These are phyloP conservation scores for Thielaviopsis musarum DNA, from an alignment of 2,329 filamentous ascomycete genomes.

Conservation along the genomic window DNA sequence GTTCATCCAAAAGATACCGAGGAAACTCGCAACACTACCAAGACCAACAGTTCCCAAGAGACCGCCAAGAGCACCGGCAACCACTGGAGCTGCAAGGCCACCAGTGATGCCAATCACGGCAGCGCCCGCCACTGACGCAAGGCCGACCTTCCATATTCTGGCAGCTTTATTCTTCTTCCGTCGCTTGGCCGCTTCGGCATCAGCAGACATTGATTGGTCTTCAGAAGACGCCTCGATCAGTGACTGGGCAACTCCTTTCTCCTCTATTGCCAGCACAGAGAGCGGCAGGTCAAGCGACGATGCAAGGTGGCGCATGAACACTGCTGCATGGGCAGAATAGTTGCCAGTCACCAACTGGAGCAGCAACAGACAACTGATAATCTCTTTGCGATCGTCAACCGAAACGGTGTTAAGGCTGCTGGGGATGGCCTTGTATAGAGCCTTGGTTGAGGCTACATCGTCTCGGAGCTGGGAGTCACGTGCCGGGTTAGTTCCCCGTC, in stretches of 20 bases:
- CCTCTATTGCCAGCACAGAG: conserved; percentile 46
- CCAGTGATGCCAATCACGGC: conserved; percentile 83
- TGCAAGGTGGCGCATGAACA: conserved; percentile 49
- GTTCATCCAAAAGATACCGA: conserved; percentile 76
- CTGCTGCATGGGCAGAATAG: conserved; percentile 58
- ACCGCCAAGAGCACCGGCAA: conserved; percentile 71
- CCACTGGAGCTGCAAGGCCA: conserved; percentile 73
- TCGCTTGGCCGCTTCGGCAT: conserved; percentile 58
- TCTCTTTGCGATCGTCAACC: conserved; percentile 40
- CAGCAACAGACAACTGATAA: conserved; percentile 53
- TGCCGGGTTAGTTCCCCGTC: conserved; percentile 19
- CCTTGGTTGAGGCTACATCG: conserved; percentile 29
- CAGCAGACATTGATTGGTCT: conserved; percentile 46
- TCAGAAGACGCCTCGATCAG: conserved; percentile 48
- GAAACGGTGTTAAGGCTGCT: conserved; percentile 40
- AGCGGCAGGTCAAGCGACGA: conserved; percentile 49
- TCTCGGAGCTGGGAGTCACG: conserved; percentile 17
- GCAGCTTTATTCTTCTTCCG: conserved; percentile 51
- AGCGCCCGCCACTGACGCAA: conserved; percentile 77
- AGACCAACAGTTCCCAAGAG: conserved; percentile 73
- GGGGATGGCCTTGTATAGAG: conserved; percentile 35
- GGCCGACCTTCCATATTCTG: conserved; percentile 76
- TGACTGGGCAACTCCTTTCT: conserved; percentile 58
- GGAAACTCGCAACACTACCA: conserved; percentile 69
- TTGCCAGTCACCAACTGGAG: conserved; percentile 55